phyloP scores from a whole-genome alignment of 768 basidiomycete species.

The Amanita jacksonii region DNA sequence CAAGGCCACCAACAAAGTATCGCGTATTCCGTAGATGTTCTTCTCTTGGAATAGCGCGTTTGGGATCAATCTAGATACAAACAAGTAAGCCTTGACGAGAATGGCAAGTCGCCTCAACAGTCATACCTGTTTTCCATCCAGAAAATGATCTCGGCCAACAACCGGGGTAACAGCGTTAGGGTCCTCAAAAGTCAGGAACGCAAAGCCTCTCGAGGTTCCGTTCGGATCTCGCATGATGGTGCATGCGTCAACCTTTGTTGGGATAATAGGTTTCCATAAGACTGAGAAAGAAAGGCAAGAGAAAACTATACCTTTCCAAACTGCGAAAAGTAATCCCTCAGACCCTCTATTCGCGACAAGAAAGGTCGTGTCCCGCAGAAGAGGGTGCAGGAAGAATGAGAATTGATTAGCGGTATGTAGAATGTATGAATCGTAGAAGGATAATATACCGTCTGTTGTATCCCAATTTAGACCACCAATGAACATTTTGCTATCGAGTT shows the following conservation, averaged over 20 bases:
- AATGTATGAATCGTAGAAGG: slow-evolving; percentile 18
- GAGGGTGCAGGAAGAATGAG: slow-evolving; percentile 15
- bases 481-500: slow-evolving; percentile 74
- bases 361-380: slow-evolving; percentile 1
- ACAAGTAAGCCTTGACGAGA: too few species aligned
- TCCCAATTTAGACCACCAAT: slow-evolving; percentile 89
- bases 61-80: slow-evolving; percentile 92
- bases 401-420: slow-evolving; percentile 29
- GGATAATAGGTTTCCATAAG: background rate
- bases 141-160: slow-evolving; percentile 52
- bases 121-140: slow-evolving; percentile 79
- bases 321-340: slow-evolving; percentile 66
- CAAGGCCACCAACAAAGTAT: slow-evolving; percentile 74
- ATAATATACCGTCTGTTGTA: slow-evolving; percentile 73
- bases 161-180: slow-evolving; percentile 54
- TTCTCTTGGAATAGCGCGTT: slow-evolving; percentile 77
- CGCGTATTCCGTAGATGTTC: slow-evolving; percentile 71
- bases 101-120: too few species aligned
- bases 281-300: slow-evolving; percentile 3
- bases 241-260: slow-evolving; percentile 60
- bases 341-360: slow-evolving; percentile 35
- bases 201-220: slow-evolving; percentile 74
- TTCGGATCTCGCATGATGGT: slow-evolving; percentile 80
- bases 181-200: slow-evolving; percentile 76
- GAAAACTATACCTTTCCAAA: slow-evolving; percentile 55